These are phyloP conservation scores for Cicer judaicum DNA, from an alignment of 306 rosid species.

Conservation along the genomic window DNA sequence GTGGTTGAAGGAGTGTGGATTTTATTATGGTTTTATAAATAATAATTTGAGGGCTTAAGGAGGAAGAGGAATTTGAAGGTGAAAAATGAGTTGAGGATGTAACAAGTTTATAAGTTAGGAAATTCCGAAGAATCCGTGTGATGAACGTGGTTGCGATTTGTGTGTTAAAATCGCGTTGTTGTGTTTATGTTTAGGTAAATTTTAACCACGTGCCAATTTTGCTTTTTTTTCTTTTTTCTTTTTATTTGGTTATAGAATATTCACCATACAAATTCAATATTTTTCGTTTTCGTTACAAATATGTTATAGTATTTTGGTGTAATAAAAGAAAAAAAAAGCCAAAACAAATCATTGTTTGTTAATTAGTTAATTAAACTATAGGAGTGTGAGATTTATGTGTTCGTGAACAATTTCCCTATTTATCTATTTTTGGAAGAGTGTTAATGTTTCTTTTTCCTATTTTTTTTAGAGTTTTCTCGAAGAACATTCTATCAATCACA, in stretches of 20 bases:
- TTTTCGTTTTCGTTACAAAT: neutral
- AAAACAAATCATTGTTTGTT: neutral
- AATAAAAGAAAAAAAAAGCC: neutral
- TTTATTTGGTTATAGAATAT: neutral
- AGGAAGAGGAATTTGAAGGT: neutral
- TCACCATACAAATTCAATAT: neutral
- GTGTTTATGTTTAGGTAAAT: neutral
- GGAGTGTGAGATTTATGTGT: neutral
- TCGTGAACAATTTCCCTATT: neutral
- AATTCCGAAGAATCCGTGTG: conserved; percentile 44
- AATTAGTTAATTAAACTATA: neutral
- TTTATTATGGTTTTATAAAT: conserved; percentile 5
- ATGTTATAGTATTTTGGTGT: neutral
- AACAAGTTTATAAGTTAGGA: conserved; percentile 35
- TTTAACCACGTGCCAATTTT: conserved; percentile 2
- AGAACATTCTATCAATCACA: neutral
- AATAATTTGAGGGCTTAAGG: neutral
- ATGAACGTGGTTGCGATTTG: conserved; percentile 51
- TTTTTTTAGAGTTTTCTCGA: neutral
- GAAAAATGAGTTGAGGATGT: neutral
- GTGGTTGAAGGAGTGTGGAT: neutral
- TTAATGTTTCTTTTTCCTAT: neutral
- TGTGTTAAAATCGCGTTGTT: conserved; percentile 37
- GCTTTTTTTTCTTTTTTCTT: neutral
- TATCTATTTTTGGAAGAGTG: neutral